Conservation (phyloP, 108 stramenopile genomes). For the Cyclotella cryptica region DNA sequence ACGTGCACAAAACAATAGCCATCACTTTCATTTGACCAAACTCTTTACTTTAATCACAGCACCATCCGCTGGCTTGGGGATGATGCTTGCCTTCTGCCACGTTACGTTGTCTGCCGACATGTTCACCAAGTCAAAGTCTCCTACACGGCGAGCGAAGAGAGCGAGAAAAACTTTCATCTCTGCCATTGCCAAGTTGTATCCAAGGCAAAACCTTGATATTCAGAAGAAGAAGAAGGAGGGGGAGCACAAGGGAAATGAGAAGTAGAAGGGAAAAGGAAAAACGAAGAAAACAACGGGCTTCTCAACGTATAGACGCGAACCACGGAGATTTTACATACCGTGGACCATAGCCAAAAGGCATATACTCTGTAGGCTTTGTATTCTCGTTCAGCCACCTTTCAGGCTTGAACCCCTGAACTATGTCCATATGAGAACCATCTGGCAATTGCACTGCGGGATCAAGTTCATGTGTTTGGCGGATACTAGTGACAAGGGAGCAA, state of each 20-base stretch:
- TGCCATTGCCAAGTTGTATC: conserved; percentile 53
- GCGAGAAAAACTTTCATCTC: conserved; percentile 75
- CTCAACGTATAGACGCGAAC: background rate
- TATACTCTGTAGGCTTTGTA: conserved; percentile 50
- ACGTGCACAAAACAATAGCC: no score
- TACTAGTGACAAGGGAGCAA: background rate
- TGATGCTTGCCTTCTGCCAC: conserved; percentile 42
- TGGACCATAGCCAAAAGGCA: conserved; percentile 62
- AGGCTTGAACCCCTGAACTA: conserved; percentile 53
- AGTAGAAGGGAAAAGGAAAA: background rate
- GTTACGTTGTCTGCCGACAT: conserved; percentile 27
- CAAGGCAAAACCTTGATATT: conserved; percentile 52
- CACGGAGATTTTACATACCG: background rate
- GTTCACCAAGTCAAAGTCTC: conserved; percentile 44
- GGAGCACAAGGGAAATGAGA: background rate
- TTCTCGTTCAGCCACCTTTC: conserved; percentile 49
- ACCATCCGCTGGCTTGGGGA: conserved; percentile 46
- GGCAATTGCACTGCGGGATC: conserved; percentile 39
- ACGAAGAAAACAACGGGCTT: background rate
- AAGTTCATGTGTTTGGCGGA: conserved; percentile 42
- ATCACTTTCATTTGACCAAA: conserved; percentile 10
- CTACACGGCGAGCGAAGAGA: conserved; percentile 59
- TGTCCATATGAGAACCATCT: conserved; percentile 58
- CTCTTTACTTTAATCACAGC: conserved; percentile 27
- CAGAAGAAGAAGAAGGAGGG: background rate